Percentiles rank a stretch among this genome's conserved stretches.
Conservation (phyloP, 2,329 filamentous ascomycete species). For the Emmonsia crescens region DNA sequence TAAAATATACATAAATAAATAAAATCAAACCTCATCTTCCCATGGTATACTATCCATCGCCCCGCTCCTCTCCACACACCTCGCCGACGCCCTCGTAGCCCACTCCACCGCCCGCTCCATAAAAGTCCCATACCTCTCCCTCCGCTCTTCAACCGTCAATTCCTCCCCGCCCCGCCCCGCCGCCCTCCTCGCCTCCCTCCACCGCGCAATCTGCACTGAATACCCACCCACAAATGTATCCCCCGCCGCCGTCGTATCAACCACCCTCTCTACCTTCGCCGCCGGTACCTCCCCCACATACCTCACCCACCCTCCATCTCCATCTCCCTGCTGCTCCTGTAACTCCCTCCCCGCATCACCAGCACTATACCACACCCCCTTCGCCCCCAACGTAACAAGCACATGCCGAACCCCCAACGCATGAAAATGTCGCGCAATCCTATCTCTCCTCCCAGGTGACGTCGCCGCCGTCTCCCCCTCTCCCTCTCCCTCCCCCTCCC, state of each 20-base stretch:
- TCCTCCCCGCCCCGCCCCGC: slow-evolving; percentile 43
- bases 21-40: slow-evolving; percentile 29
- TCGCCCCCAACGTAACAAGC: slow-evolving; percentile 71
- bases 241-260: slow-evolving; percentile 88
- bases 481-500: slow-evolving; percentile 18
- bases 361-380: slow-evolving; percentile 60
- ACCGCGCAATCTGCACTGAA: slow-evolving; percentile 57
- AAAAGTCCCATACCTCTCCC: slow-evolving; percentile 30
- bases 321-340: slow-evolving; percentile 18
- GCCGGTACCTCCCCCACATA: slow-evolving; percentile 44
- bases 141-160: slow-evolving; percentile 24
- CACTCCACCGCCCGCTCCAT: slow-evolving; percentile 36
- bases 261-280: slow-evolving; percentile 57
- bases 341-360: slow-evolving; percentile 37
- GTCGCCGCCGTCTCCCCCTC: slow-evolving; percentile 15
- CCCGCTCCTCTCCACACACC: slow-evolving; percentile 35
- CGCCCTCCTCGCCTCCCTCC: slow-evolving; percentile 29
- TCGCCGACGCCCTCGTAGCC: slow-evolving; percentile 35
- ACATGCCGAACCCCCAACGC: slow-evolving; percentile 60
- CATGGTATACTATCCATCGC: slow-evolving; percentile 41
- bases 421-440: slow-evolving; percentile 53
- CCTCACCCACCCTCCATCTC: slow-evolving; percentile 12
- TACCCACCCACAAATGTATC: slow-evolving; percentile 92
- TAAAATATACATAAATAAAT: neutral
- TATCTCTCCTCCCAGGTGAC: slow-evolving; percentile 40